phyloP scores from a whole-genome alignment of 2,329 filamentous ascomycete species.

The Calonectria leucothoes region DNA sequence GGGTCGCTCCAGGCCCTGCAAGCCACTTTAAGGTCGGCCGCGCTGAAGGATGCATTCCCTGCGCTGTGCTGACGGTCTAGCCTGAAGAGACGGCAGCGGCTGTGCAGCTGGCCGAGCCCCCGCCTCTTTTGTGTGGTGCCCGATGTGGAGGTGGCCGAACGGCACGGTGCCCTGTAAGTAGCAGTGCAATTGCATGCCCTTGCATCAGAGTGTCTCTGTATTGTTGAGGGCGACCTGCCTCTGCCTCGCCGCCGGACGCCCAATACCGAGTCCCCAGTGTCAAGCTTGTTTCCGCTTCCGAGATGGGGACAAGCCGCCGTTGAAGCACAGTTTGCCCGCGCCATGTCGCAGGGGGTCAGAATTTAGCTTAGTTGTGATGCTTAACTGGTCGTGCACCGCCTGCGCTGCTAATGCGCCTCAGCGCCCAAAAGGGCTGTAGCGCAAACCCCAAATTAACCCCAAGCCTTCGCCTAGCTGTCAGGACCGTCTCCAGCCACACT shows the following conservation, averaged over 20 bases:
- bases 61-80: neutral
- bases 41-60: neutral
- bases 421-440: neutral
- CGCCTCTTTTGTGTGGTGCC: neutral
- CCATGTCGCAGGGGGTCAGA: neutral
- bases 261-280: neutral
- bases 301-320: neutral
- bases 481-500: neutral
- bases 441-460: neutral
- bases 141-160: neutral
- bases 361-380: neutral
- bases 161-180: too few species aligned
- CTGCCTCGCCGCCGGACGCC: neutral
- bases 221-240: neutral
- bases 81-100: neutral
- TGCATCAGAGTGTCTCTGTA: neutral
- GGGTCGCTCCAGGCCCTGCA: neutral
- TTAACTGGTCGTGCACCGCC: neutral
- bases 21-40: neutral
- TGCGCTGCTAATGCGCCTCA: neutral
- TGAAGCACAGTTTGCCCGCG: neutral
- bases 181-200: too few species aligned
- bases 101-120: neutral
- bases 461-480: neutral
- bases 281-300: neutral